Evolutionary conservation across 139 green algal genomes (phyloP), one percentile per base, ranked within the genome.

Genomic region (Trebouxia sp.): DNA sequence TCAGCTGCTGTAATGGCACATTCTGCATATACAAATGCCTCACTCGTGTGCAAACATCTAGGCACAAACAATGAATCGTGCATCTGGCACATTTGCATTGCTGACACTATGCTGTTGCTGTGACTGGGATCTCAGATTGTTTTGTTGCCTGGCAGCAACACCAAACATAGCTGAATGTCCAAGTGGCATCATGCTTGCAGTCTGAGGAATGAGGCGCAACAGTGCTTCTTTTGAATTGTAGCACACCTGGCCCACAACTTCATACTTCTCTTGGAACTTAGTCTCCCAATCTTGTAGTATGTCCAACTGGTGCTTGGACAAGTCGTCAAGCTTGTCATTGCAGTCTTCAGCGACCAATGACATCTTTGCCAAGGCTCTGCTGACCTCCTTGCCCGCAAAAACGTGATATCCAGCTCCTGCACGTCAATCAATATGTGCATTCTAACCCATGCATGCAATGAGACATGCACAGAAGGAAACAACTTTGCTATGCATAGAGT

Each of bases 231-330:
- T 6, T 76, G 2, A 28, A 30, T 38, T 53, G 37, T 45, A 6
- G 6, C 80, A 24, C 58, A 90, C 87, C 84, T 88, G 83, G 0
- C 92, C 92, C 32, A 94, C 90, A 8, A 86, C 76, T 41, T 83
- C 66, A 41, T 93, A 92, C 51, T 87, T 88, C 5, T 41, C 35
- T 30, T 81, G 74, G n/a, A 94, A 87, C 41, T 92, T 90, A 22
- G 30, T 65, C 48, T 88, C 82, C 83, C 84, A 85, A 10, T 86
- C 84, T 24, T 86, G 65, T 22, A 96, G 83, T 7, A 70, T 80
- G 17, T 88, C 53, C 55, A 90, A 47, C 81, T 87, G 65, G 47
- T 67, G 42, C 14, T 77, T 39, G 12, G 42, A 85, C 37, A 88
- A 76, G 48, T 86, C 87, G 42, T 51, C 70, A 22, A 89, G 53